phyloP scores from a whole-genome alignment of 176 grass and related monocot genomes.

The Luzula sylvatica region DNA sequence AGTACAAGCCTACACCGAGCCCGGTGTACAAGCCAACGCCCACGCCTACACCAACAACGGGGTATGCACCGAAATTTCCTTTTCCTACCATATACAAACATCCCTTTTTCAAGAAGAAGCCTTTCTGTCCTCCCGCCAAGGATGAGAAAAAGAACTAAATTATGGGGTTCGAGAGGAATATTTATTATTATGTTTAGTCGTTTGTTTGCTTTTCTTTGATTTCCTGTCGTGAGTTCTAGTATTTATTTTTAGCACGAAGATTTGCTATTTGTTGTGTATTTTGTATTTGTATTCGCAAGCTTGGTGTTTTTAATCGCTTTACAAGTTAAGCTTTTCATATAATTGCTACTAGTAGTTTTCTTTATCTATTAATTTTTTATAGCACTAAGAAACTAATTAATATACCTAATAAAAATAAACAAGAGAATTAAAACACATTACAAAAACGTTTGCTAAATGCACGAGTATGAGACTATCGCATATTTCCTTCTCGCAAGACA shows the following conservation, averaged over 20 bases:
- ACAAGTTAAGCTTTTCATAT: no score
- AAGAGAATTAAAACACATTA: not conserved
- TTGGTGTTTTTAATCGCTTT: not conserved
- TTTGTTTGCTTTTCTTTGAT: not conserved
- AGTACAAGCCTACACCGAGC: not conserved
- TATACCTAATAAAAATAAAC: no score
- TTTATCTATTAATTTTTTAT: no score
- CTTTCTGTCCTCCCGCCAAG: slow-evolving; percentile 11
- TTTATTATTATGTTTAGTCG: not conserved
- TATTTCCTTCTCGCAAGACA: slow-evolving; percentile 49
- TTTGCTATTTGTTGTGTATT: not conserved
- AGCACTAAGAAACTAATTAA: no score
- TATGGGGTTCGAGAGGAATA: not conserved
- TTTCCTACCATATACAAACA: slow-evolving; percentile 4
- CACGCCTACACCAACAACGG: not conserved
- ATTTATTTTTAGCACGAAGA: not conserved
- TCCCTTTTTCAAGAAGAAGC: slow-evolving; percentile 19
- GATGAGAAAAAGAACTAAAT: slow-evolving; percentile 9
- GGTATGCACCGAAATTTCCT: slow-evolving; percentile 4
- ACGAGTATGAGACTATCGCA: slow-evolving; percentile 27
- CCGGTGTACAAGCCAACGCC: slow-evolving; percentile 13
- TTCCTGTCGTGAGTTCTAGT: not conserved
- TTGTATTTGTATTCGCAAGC: not conserved
- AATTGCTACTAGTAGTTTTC: no score
- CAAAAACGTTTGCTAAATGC: no score